Conservation (phyloP, 2,329 filamentous ascomycete genomes). For the Xylariaceae sp. region DNA sequence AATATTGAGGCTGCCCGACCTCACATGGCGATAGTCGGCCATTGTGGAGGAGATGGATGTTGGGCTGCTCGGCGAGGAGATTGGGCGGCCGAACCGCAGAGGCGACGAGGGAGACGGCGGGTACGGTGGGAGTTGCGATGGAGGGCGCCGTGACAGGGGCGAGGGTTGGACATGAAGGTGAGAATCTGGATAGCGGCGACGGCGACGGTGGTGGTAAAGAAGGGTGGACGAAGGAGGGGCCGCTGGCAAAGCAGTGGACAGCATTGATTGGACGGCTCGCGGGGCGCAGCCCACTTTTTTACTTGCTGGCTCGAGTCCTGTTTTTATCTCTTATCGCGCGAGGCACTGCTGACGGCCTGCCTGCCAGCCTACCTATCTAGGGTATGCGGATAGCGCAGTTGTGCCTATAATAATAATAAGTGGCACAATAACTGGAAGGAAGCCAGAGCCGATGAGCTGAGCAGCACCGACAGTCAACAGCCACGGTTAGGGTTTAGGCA, state of each 20-base stretch:
- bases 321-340: conserved; percentile 12
- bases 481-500: background rate
- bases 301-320: background rate
- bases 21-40: conserved; percentile 54
- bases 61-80: conserved; percentile 13
- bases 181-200: conserved; percentile 6
- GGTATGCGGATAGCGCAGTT: no score
- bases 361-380: no score
- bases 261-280: conserved; percentile 18
- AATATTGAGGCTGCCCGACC: conserved; percentile 55
- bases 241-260: conserved; percentile 18
- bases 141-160: conserved; percentile 1
- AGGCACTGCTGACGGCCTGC: no score
- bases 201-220: conserved; percentile 18
- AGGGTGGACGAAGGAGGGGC: conserved; percentile 22
- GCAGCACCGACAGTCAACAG: background rate
- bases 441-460: no score
- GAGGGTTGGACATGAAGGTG: conserved; percentile 3
- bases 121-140: background rate
- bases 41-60: conserved; percentile 28
- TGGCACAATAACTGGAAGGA: no score
- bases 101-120: conserved; percentile 10
- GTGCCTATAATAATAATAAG: no score
- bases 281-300: conserved; percentile 15
- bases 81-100: conserved; percentile 20